phyloP scores from a whole-genome alignment of 441 rosid species.

The Heliophila coronopifolia region DNA sequence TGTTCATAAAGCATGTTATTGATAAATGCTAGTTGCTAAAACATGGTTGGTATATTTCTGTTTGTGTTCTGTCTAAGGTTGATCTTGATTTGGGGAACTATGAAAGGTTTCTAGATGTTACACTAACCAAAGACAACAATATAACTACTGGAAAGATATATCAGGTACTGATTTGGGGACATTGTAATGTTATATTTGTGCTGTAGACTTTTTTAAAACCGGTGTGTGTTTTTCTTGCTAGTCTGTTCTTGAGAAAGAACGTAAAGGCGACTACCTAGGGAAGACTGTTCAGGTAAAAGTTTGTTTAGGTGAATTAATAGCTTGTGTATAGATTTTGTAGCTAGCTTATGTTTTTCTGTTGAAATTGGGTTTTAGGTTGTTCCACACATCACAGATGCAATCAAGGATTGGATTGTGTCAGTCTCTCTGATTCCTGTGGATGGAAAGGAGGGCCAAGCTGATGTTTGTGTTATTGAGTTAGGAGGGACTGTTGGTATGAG shows the following conservation, averaged over 20 bases:
- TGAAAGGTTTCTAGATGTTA: constrained; percentile 64
- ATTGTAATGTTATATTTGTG: too few relatives aligned
- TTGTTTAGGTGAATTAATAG: too few relatives aligned
- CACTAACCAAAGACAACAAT: constrained; percentile 64
- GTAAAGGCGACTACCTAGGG: constrained; percentile 77
- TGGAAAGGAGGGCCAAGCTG: constrained; percentile 61
- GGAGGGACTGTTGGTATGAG: constrained; percentile 82
- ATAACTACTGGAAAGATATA: constrained; percentile 67
- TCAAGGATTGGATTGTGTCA: constrained; percentile 81
- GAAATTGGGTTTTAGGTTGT: too few relatives aligned
- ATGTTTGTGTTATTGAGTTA: constrained; percentile 75
- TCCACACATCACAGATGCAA: constrained; percentile 83
- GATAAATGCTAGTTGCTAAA: too few relatives aligned
- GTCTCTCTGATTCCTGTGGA: constrained; percentile 71
- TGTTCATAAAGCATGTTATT: neutral
- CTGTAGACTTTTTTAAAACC: too few relatives aligned
- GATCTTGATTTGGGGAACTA: constrained; percentile 86
- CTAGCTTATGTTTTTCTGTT: neutral
- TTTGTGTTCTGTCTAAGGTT: constrained; percentile 47
- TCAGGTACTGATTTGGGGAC: too few relatives aligned
- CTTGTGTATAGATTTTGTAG: constrained; percentile 12
- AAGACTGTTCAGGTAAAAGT: constrained; percentile 61
- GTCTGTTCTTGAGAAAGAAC: constrained; percentile 64
- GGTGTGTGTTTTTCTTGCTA: too few relatives aligned
- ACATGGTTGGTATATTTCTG: too few relatives aligned